Evolutionary conservation across 768 basidiomycete genomes (phyloP), one percentile per base, ranked within the genome.

Genomic region (Tulasnella sp.): DNA sequence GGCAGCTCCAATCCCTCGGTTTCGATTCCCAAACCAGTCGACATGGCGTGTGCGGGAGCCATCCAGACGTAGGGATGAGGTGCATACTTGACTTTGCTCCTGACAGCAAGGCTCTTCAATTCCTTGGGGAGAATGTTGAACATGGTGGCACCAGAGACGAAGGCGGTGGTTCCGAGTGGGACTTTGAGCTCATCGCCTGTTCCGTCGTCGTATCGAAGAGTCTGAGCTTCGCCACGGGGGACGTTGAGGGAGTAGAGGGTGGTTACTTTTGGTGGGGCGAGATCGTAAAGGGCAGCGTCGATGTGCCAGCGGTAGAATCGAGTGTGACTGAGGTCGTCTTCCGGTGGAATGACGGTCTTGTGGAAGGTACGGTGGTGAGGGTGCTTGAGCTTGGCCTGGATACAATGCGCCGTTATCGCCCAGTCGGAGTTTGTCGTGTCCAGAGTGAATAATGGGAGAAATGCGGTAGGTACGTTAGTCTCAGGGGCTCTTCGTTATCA

Each of bases 41-140:
- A 85, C 80, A 89, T 82, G 0, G 93, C 90, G 76, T 86, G 88
- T 0, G 93, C 89, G 22, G 90, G 88, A 0, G 91, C 87, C 93
- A 96, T 96, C 93, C 93, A 95, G 45, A 94, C 90, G 81, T 94
- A 95, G 0, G 94, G 93, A 77, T 94, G 93, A 14, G 94, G 93
- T 4, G 92, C 88, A 81, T 94, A 96, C 80, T 85, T 88, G 73
- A 94, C 93, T 79, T 85, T 88, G 9, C 89, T 83, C 29, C 94
- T 86, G 29, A 96, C 91, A 0, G 93, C 93, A 4, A 96, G 82
- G 78, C 90, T 92, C 87, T 96, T 94, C 78, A 90, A 84, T 76
- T 90, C 87, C 2, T 84, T 80, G 0, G 93, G 87, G 34, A 96
- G 83, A 40, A 93, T 87, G 52, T 93, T 89, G 79, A 96, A 97